Base-by-base conservation (phyloP, 2,329 filamentous ascomycete genomes). In the Akanthomyces muscarius region DNA sequence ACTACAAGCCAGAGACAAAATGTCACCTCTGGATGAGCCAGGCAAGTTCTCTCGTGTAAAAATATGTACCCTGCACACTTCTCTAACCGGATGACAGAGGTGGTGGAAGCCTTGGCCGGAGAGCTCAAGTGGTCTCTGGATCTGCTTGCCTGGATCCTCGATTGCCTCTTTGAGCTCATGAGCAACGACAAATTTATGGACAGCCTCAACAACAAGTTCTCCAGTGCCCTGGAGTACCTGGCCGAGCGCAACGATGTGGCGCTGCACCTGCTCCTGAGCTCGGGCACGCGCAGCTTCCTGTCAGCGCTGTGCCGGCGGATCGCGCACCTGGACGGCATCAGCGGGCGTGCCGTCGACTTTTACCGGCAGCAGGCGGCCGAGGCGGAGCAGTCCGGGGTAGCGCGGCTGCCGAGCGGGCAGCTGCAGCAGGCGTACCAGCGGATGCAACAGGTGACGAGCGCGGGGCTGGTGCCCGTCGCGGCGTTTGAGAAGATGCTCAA, bases 101-200 rank as follows among this genome's bases (percentile, higher is more conserved):
- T 91, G 14, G 84, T 94, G 2, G 85, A 87, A 47, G 85, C 88
- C 51, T 78, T 96, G 13, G 83, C 88, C 5, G 90, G 91, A 25
- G 89, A 92, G 61, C 86, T 89, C 4, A 88, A 85, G 70, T 97
- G 93, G 93, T 85, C 86, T 0, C 80, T 92, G 42, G 89, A 94
- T 65, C 79, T 96, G 16, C 74, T 89, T 52, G 79, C 82, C 2
- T 89, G 86, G 84, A 72, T 88, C 13, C 77, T 79, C n/a, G 84
- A 88, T 68, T 79, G 79, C 21, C 75, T 89, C 2, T 85, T 87
- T 65, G 75, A 79, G 47, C 78, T 88, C 13, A 77, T 82, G 56
- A 79, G 81, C 56, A 83, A 86, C 64, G 70, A 70, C 3, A 77
- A 78, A 53, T 85, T 86, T 66, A 78, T 81, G 69, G 75, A 76